Base-by-base conservation (phyloP, 108 stramenopile species). In the Stephanodiscus triporus region DNA sequence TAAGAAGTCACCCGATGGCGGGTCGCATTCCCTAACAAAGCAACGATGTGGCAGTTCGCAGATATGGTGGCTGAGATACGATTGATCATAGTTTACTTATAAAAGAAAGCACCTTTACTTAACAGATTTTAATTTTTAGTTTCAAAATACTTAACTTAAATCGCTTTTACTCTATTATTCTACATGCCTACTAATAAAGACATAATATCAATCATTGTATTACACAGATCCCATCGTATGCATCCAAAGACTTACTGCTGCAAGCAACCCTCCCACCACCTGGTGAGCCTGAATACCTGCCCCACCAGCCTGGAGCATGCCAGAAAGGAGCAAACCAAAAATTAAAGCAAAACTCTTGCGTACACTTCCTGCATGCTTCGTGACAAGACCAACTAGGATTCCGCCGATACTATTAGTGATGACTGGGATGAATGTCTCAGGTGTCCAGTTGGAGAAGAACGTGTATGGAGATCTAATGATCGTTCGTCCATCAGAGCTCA, bases 381-480 rank as follows among this genome's bases (percentile, higher is more conserved):
- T 91, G 6, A 97, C 96, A 29, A 94, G 83, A 0, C 95, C 97
- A 9, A 96, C 95, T 5, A 96, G 32, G 16, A 97, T 81, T 9
- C 97, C 97, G 10, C 97, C 95, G 40, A 78, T 65, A 7, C 95
- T 89, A 65, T 96, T 88, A 14, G 82, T 85, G 19, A 85, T 58
- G 30, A 91, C 75, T 10, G 90, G 90, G 62, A 91, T 87, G 56
- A 83, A 83, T 32, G 90, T 91, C 37, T 80, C 63, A 23, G 77
- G 76, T 24, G 87, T 87, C 90, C 90, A 91, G 36, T 86, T 83
- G 38, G 63, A 63, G 37, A 78, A 85, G 63, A 82, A 85, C 13
- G 72, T 53, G 5, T 73, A 53, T 23, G 59, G 66, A 27, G 70
- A 48, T 1, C 71, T 40, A 19, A 84, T 65, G 29, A 89, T 67